Conservation (phyloP, 139 green algal genomes). For the Asterochloris sp. region DNA sequence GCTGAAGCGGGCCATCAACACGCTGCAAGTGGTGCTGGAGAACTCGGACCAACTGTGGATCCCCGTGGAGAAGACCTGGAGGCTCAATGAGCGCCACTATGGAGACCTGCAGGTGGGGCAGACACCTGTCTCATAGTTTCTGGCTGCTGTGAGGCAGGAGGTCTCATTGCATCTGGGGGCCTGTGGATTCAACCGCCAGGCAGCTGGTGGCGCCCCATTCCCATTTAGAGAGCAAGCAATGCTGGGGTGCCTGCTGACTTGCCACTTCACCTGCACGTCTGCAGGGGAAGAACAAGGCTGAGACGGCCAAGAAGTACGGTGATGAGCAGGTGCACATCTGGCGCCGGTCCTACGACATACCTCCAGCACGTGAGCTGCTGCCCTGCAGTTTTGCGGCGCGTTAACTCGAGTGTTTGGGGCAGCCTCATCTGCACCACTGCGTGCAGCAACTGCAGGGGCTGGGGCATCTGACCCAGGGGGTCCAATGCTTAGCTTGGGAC, state of each 20-base stretch:
- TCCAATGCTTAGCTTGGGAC: no score
- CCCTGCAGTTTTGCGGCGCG: background rate
- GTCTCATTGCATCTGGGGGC: no score
- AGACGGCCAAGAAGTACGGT: conserved; percentile 30
- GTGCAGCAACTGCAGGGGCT: no score
- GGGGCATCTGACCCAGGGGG: no score
- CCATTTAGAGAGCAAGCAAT: no score
- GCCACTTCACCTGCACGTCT: no score
- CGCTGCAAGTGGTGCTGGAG: background rate
- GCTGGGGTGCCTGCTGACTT: no score
- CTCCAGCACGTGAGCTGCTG: conserved; percentile 1
- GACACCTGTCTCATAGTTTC: no score
- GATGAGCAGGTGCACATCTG: conserved; percentile 30
- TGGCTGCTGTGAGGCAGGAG: no score
- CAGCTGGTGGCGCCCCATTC: no score
- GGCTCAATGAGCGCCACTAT: conserved; percentile 18
- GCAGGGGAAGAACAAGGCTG: conserved; percentile 29
- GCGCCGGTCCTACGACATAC: conserved; percentile 10
- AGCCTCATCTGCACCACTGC: background rate
- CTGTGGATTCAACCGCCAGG: no score
- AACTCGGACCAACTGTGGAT: conserved; percentile 17
- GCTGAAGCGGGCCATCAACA: conserved; percentile 19
- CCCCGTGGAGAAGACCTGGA: conserved; percentile 19
- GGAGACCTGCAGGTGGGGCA: background rate
- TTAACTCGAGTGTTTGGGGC: background rate